Conservation (phyloP, 1,284 basidiomycete species). For the Filobasidium uniguttulatum region DNA sequence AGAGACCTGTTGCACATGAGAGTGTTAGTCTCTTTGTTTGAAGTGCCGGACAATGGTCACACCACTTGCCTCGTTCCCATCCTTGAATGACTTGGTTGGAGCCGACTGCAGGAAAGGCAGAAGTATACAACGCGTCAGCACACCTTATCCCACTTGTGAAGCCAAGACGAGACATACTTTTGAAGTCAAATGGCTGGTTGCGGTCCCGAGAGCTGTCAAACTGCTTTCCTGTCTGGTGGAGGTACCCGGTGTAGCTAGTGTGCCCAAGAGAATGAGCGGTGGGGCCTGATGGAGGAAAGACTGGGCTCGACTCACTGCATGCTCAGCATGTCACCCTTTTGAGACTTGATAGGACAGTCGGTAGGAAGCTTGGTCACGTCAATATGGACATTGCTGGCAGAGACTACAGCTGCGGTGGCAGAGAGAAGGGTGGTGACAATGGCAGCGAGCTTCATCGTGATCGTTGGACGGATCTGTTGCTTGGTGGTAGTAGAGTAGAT, state of each 20-base stretch:
- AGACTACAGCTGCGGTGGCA: neutral
- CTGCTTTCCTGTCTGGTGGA: slow-evolving; percentile 40
- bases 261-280: neutral
- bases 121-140: neutral
- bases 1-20: slow-evolving; percentile 23
- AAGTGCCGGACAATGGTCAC: neutral
- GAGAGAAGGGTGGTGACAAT: slow-evolving; percentile 6
- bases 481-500: no score
- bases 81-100: slow-evolving; percentile 42
- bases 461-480: no score
- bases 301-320: slow-evolving; percentile 33
- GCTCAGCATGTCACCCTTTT: slow-evolving; percentile 40
- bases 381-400: slow-evolving; percentile 25
- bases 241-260: slow-evolving; percentile 42
- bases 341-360: slow-evolving; percentile 39
- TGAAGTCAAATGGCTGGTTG: slow-evolving; percentile 41
- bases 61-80: slow-evolving; percentile 31
- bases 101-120: slow-evolving; percentile 35
- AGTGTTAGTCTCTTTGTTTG: neutral
- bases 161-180: slow-evolving; percentile 26
- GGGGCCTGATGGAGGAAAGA: slow-evolving; percentile 6
- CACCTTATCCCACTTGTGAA: no score
- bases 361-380: slow-evolving; percentile 40
- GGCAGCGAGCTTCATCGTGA: slow-evolving; percentile 12
- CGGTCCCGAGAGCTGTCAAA: slow-evolving; percentile 45